Conservation (phyloP, 257 asterid species). For the Paraleonurus japonicus region DNA sequence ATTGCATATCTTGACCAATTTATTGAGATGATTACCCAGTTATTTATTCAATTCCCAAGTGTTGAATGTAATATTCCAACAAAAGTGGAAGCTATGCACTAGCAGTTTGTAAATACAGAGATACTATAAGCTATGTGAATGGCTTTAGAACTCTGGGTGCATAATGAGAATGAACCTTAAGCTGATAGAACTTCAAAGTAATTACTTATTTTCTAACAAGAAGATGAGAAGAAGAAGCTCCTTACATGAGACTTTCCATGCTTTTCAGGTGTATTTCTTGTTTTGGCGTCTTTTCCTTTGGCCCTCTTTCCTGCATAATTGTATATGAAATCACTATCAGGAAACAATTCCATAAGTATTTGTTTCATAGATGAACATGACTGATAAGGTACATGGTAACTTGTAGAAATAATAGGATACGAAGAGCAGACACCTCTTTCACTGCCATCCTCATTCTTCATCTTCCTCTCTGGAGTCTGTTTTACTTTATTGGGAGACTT, state of each 20-base stretch:
- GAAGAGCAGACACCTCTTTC: constrained; percentile 36
- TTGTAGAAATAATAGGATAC: neutral
- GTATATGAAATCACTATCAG: neutral
- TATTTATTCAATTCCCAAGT: neutral
- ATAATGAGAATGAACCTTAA: constrained; percentile 7
- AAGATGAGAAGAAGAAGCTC: constrained; percentile 11
- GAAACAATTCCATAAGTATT: constrained; percentile 12
- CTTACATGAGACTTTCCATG: constrained; percentile 44
- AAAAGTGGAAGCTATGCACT: neutral
- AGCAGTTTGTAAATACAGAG: neutral
- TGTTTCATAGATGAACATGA: neutral
- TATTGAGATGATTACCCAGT: neutral
- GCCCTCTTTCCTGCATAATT: constrained; percentile 44
- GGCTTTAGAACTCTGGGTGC: constrained; percentile 4
- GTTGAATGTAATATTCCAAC: neutral
- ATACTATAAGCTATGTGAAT: neutral
- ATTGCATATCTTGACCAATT: neutral
- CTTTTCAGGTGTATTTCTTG: constrained; percentile 30
- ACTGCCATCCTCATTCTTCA: constrained; percentile 35
- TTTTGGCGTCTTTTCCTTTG: constrained; percentile 20
- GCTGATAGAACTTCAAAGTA: neutral
- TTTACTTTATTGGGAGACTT: constrained; percentile 40
- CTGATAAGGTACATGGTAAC: neutral
- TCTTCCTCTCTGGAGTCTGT: constrained; percentile 38
- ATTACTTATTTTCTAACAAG: neutral